Evolutionary conservation across 2,329 filamentous ascomycete species (phyloP).

Genomic region (Colletotrichum gloeosporioides): DNA sequence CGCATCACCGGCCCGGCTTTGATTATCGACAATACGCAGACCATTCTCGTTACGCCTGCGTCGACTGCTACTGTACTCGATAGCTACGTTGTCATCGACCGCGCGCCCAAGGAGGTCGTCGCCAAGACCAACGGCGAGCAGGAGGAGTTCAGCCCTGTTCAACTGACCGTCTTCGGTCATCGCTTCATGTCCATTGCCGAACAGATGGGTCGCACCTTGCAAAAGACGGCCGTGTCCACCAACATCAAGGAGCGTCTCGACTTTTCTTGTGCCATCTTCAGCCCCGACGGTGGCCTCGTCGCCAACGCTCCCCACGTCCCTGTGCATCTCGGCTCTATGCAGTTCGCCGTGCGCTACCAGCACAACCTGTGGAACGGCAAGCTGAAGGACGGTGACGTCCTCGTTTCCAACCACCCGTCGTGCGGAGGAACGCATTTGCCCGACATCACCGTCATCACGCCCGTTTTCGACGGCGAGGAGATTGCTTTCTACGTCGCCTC

Average conservation of each 20-base stretch:
- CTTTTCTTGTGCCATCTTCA: slow-evolving; percentile 80
- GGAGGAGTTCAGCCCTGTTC: slow-evolving; percentile 70
- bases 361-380: slow-evolving; percentile 73
- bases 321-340: slow-evolving; percentile 80
- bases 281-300: slow-evolving; percentile 73
- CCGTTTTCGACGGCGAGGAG: slow-evolving; percentile 36
- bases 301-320: slow-evolving; percentile 79
- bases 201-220: slow-evolving; percentile 78
- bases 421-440: slow-evolving; percentile 41
- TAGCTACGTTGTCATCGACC: slow-evolving; percentile 41
- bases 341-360: slow-evolving; percentile 74
- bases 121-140: slow-evolving; percentile 65
- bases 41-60: slow-evolving; percentile 68
- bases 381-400: slow-evolving; percentile 74
- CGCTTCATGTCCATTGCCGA: slow-evolving; percentile 84
- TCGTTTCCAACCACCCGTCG: slow-evolving; percentile 62
- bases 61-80: slow-evolving; percentile 37
- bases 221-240: slow-evolving; percentile 77
- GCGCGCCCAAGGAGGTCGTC: slow-evolving; percentile 36
- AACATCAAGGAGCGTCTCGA: slow-evolving; percentile 83
- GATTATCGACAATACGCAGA: slow-evolving; percentile 75
- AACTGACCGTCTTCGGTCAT: slow-evolving; percentile 77
- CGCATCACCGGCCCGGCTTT: slow-evolving; percentile 67
- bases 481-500: slow-evolving; percentile 38
- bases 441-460: slow-evolving; percentile 46